Evolutionary conservation across 306 rosid species (phyloP).

Genomic region (Ormosia semicastrata): DNA sequence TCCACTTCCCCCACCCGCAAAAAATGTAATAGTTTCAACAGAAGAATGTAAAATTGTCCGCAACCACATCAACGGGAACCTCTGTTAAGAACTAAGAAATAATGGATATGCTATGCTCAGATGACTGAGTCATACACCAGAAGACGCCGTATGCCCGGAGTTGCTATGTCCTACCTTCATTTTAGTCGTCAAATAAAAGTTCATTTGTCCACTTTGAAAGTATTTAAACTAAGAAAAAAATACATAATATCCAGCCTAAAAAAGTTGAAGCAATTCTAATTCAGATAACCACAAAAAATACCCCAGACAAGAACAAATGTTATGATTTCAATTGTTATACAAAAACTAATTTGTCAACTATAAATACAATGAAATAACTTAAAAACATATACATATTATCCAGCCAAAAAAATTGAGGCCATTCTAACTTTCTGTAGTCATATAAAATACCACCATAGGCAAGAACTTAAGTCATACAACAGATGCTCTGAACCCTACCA

Average conservation of each 20-base stretch:
- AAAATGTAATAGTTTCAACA: too few relatives aligned
- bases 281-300: background rate
- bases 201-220: background rate
- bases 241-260: background rate
- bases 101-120: background rate
- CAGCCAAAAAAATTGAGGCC: slow-evolving; percentile 22
- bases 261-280: background rate
- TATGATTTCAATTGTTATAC: background rate
- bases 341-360: background rate
- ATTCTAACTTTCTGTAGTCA: slow-evolving; percentile 1
- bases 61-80: background rate
- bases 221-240: background rate
- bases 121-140: background rate
- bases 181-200: background rate
- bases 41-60: background rate
- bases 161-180: background rate
- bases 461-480: background rate
- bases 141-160: background rate
- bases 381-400: background rate
- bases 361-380: background rate
- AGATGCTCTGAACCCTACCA: slow-evolving; percentile 1
- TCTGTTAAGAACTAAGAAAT: background rate
- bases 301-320: background rate
- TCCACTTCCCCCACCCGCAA: too few relatives aligned
- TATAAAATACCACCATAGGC: background rate